Conservation (phyloP, 2,329 filamentous ascomycete genomes). For the Lasiodiplodia sp. region DNA sequence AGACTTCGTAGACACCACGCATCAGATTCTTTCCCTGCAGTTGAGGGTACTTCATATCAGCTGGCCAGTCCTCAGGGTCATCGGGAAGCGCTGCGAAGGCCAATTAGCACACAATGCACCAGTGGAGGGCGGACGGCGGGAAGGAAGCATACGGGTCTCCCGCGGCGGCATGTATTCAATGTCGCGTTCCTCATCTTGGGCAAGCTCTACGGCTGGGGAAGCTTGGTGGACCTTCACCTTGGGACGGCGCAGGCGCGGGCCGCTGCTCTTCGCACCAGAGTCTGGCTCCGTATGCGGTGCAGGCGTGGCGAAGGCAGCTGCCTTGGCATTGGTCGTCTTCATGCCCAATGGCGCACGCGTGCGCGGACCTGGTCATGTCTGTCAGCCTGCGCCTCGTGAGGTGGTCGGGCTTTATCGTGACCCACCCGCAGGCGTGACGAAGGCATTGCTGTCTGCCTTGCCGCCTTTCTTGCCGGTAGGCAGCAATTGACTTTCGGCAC, state of each 20-base stretch:
- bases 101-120: background rate
- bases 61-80: constrained; percentile 72
- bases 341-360: constrained; percentile 84
- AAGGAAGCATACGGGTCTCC: constrained; percentile 46
- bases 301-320: constrained; percentile 70
- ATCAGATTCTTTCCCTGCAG: constrained; percentile 63
- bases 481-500: constrained; percentile 62
- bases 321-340: constrained; percentile 97
- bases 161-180: constrained; percentile 89
- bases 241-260: constrained; percentile 61
- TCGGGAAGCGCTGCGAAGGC: constrained; percentile 63
- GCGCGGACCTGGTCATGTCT: constrained; percentile 60
- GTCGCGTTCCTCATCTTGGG: constrained; percentile 70
- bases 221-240: constrained; percentile 70
- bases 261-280: constrained; percentile 63
- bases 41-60: constrained; percentile 58
- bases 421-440: constrained; percentile 81
- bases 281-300: constrained; percentile 61
- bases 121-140: background rate
- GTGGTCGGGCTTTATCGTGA: background rate
- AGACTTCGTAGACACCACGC: constrained; percentile 59
- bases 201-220: constrained; percentile 55
- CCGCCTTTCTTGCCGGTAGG: constrained; percentile 60
- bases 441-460: constrained; percentile 66
- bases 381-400: background rate